These are phyloP conservation scores for Metschnikowia santaceciliae DNA, from an alignment of 805 yeast species.

Conservation along the genomic window DNA sequence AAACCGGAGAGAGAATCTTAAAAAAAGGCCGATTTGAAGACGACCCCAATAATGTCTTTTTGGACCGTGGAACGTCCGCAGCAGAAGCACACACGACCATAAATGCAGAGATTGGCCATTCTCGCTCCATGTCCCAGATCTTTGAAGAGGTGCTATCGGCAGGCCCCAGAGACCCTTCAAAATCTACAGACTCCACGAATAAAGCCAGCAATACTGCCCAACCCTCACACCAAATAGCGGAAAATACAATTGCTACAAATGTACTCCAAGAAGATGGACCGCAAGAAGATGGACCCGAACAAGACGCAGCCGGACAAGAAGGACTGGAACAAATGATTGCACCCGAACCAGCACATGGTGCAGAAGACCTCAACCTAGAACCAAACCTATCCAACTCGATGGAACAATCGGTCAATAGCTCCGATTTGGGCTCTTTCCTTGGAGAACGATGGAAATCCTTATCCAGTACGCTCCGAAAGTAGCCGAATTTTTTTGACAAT, in stretches of 20 bases:
- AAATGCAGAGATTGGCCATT: conserved; percentile 14
- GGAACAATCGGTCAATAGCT: conserved; percentile 7
- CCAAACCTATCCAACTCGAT: conserved; percentile 1
- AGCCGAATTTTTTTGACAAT: background rate
- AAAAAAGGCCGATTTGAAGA: conserved; percentile 1
- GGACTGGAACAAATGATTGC: background rate
- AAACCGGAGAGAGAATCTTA: background rate
- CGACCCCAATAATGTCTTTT: conserved; percentile 32
- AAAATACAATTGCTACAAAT: background rate
- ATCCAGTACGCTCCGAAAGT: conserved; percentile 6
- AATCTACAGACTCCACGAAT: background rate
- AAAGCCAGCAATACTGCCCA: background rate
- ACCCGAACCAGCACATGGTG: background rate
- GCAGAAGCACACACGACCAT: background rate
- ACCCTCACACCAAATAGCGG: background rate
- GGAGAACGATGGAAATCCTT: conserved; percentile 10
- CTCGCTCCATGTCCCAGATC: conserved; percentile 30
- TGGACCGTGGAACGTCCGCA: conserved; percentile 18
- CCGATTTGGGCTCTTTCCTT: conserved; percentile 13
- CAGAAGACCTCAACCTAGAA: background rate
- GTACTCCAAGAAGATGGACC: background rate
- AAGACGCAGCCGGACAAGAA: background rate
- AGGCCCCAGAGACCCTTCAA: conserved; percentile 8
- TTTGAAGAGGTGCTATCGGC: conserved; percentile 27
- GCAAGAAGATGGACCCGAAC: background rate